A percentile compares a stretch with the other conserved stretches of the same genome.
Conservation (phyloP, 768 basidiomycete genomes). For the Termitomyces sp. region DNA sequence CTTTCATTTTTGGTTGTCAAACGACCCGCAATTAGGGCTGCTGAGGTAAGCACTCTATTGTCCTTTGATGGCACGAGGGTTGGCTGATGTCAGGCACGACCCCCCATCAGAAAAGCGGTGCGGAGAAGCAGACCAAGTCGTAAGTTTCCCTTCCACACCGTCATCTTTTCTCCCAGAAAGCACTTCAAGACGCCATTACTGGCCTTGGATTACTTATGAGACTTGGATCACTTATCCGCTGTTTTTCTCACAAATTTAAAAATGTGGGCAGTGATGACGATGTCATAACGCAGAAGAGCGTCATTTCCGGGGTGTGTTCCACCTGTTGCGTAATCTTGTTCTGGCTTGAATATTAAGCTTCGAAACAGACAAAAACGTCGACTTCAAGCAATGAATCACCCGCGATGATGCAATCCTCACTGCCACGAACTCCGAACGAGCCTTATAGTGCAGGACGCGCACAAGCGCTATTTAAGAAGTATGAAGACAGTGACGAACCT, state of each 20-base stretch:
- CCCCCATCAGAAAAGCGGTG: slow-evolving; percentile 14
- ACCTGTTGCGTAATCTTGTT: background rate
- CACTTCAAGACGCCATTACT: slow-evolving; percentile 5
- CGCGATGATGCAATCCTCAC: slow-evolving; percentile 15
- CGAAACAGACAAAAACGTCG: slow-evolving; percentile 6
- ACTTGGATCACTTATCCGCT: slow-evolving; percentile 58
- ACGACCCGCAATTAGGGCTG: slow-evolving; percentile 13
- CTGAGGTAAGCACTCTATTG: slow-evolving; percentile 20
- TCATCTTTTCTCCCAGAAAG: background rate
- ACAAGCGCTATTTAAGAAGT: slow-evolving; percentile 51
- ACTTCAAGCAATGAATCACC: slow-evolving; percentile 7
- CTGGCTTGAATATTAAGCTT: background rate
- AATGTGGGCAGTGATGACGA: slow-evolving; percentile 46
- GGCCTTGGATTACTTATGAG: slow-evolving; percentile 45
- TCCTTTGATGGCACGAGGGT: slow-evolving; percentile 2
- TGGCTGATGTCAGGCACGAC: slow-evolving; percentile 11
- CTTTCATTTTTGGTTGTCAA: slow-evolving; percentile 3
- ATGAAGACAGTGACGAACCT: slow-evolving; percentile 52
- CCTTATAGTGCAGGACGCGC: slow-evolving; percentile 49
- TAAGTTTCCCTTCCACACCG: slow-evolving; percentile 14
- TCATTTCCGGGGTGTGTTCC: slow-evolving; percentile 21
- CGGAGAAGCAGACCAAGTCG: slow-evolving; percentile 12
- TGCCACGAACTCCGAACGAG: slow-evolving; percentile 17
- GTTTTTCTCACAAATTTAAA: slow-evolving; percentile 48
- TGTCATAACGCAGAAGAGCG: slow-evolving; percentile 22